A percentile compares a stretch with the other conserved stretches of the same genome.
These are phyloP conservation scores for Candida verbasci DNA, from an alignment of 805 yeast species.

Conservation along the genomic window DNA sequence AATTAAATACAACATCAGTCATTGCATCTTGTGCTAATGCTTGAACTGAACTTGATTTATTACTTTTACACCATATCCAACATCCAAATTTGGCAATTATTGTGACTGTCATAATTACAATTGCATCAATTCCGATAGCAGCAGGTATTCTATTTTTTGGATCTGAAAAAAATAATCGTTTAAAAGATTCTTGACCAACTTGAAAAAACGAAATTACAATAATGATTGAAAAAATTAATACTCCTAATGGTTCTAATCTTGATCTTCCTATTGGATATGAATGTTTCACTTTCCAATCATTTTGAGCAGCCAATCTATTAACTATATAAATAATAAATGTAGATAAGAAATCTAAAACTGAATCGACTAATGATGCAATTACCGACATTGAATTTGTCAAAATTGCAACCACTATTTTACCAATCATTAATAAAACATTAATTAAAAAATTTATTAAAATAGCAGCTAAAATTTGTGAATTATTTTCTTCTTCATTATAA, in stretches of 20 bases:
- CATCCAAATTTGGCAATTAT: slow-evolving; percentile 56
- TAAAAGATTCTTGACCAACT: slow-evolving; percentile 61
- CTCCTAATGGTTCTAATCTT: slow-evolving; percentile 75
- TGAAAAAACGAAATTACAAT: slow-evolving; percentile 70
- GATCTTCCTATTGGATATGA: slow-evolving; percentile 67
- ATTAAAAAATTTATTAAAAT: slow-evolving; percentile 60
- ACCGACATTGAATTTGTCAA: slow-evolving; percentile 70
- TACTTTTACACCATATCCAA: slow-evolving; percentile 58
- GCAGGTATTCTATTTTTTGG: slow-evolving; percentile 37
- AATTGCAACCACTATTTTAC: slow-evolving; percentile 57
- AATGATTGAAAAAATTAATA: slow-evolving; percentile 65
- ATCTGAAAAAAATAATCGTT: slow-evolving; percentile 36
- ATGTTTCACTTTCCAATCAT: slow-evolving; percentile 43
- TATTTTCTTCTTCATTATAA: slow-evolving; percentile 38
- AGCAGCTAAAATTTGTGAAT: slow-evolving; percentile 49
- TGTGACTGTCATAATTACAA: slow-evolving; percentile 59
- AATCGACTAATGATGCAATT: slow-evolving; percentile 75
- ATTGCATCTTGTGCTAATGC: slow-evolving; percentile 81
- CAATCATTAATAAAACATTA: slow-evolving; percentile 54
- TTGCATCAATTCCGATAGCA: slow-evolving; percentile 45
- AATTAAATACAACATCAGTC: slow-evolving; percentile 72
- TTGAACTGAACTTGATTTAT: slow-evolving; percentile 63
- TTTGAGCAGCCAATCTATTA: slow-evolving; percentile 45
- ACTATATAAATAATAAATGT: slow-evolving; percentile 67
- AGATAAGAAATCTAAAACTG: slow-evolving; percentile 67